phyloP scores from a whole-genome alignment of 768 basidiomycete genomes.

The Panellus pusillus region DNA sequence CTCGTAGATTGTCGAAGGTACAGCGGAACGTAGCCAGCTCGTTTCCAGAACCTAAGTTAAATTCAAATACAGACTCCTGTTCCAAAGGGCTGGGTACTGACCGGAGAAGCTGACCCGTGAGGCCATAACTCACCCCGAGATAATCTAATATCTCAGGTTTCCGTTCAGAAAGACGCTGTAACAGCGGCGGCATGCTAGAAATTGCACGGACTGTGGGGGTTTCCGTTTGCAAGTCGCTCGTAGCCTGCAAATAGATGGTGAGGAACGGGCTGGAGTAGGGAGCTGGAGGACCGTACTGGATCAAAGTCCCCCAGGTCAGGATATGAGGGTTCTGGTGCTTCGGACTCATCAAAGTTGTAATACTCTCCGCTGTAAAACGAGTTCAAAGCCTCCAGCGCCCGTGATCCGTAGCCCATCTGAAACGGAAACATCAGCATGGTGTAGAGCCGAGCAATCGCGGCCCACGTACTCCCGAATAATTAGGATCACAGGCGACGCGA shows the following conservation, averaged over 20 bases:
- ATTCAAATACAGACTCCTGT: neutral
- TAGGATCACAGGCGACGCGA: conserved; percentile 92
- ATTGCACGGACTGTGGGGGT: conserved; percentile 69
- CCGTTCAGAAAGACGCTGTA: conserved; percentile 86
- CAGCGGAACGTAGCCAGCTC: conserved; percentile 85
- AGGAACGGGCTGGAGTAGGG: neutral
- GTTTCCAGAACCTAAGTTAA: conserved; percentile 84
- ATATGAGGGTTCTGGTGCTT: conserved; percentile 53
- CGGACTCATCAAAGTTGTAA: conserved; percentile 78
- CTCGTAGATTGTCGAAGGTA: conserved; percentile 93
- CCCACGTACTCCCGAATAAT: conserved; percentile 78
- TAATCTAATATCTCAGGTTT: conserved; percentile 92
- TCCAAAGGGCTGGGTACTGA: conserved; percentile 27
- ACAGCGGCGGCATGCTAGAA: conserved; percentile 84
- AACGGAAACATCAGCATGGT: conserved; percentile 7
- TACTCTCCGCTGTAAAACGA: conserved; percentile 93
- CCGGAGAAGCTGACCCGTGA: conserved; percentile 84
- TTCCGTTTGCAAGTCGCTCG: conserved; percentile 69
- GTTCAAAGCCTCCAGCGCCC: conserved; percentile 84
- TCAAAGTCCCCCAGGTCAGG: conserved; percentile 55
- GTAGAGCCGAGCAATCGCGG: neutral
- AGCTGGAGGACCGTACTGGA: conserved; percentile 30
- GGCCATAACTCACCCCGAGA: conserved; percentile 93
- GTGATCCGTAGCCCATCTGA: conserved; percentile 96
- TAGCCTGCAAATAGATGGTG: conserved; percentile 23